Conservation (phyloP, 73 alveolate species). For the Effrenium voratum region DNA sequence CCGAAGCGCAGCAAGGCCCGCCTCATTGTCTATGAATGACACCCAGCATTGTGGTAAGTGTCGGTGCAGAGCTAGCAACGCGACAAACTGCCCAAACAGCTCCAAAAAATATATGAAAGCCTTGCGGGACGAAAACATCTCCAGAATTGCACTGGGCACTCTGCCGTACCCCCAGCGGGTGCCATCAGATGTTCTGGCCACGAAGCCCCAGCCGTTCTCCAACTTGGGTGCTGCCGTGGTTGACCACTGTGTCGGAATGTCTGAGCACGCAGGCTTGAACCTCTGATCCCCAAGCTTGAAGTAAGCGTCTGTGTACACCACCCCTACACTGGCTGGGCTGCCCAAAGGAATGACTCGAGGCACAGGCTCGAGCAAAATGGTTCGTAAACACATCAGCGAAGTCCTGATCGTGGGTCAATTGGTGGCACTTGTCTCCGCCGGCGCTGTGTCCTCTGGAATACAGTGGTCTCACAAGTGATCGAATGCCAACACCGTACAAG, state of each 20-base stretch:
- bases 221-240: not conserved
- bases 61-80: not conserved
- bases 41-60: not conserved
- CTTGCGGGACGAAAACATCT: not conserved
- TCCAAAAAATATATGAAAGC: slow-evolving; percentile 36
- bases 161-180: not conserved
- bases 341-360: not conserved
- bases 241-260: not conserved
- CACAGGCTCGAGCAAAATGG: not conserved
- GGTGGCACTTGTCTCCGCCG: too few relatives aligned
- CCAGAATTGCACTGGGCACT: not conserved
- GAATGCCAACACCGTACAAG: too few relatives aligned
- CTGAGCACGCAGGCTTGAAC: too few relatives aligned
- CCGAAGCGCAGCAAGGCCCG: not conserved
- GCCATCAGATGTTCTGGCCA: not conserved
- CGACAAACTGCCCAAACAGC: not conserved
- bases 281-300: not conserved
- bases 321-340: not conserved
- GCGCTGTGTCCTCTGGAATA: too few relatives aligned
- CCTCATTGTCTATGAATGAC: not conserved
- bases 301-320: slow-evolving; percentile 24
- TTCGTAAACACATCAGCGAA: not conserved
- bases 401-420: too few relatives aligned
- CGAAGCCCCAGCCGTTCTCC: slow-evolving; percentile 32
- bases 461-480: too few relatives aligned